Evolutionary conservation across 192 early-diverging fungal species (phyloP).

Genomic region (Entomortierella parvispora): DNA sequence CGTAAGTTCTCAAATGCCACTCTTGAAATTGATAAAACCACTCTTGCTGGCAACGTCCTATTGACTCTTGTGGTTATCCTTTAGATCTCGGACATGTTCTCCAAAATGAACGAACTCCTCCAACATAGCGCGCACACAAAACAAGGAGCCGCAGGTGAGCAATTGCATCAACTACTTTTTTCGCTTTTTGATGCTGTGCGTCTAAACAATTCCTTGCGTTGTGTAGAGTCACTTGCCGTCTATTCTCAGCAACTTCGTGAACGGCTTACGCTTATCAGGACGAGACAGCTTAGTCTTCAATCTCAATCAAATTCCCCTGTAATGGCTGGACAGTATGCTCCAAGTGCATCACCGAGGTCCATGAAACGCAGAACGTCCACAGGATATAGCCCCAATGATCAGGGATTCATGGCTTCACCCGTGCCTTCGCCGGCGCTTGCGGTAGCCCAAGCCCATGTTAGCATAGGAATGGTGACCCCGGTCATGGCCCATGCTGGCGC

Average conservation of each 20-base stretch:
- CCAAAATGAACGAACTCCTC: constrained; percentile 35
- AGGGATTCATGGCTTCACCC: constrained; percentile 11
- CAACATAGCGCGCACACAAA: constrained; percentile 20
- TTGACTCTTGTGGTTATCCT: not conserved
- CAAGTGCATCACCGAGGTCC: constrained; percentile 24
- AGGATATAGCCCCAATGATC: constrained; percentile 26
- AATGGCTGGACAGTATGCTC: not conserved
- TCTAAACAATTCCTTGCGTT: no score
- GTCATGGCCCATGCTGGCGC: constrained; percentile 2
- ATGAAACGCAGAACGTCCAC: constrained; percentile 41
- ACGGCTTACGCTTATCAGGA: not conserved
- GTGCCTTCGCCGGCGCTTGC: constrained; percentile 18
- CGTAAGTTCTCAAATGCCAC: no score
- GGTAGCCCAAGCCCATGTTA: not conserved
- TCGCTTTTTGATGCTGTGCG: no score
- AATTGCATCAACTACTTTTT: no score
- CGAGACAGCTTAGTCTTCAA: constrained; percentile 11
- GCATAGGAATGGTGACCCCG: not conserved
- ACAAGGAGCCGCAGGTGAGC: constrained; percentile 22
- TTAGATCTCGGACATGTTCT: constrained; percentile 36
- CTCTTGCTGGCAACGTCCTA: no score
- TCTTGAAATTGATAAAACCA: no score
- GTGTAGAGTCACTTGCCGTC: constrained; percentile 16
- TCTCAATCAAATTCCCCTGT: not conserved
- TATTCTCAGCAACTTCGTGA: constrained; percentile 29